phyloP scores from a whole-genome alignment of 2,329 filamentous ascomycete genomes.

The Pyrenochaeta sp. region DNA sequence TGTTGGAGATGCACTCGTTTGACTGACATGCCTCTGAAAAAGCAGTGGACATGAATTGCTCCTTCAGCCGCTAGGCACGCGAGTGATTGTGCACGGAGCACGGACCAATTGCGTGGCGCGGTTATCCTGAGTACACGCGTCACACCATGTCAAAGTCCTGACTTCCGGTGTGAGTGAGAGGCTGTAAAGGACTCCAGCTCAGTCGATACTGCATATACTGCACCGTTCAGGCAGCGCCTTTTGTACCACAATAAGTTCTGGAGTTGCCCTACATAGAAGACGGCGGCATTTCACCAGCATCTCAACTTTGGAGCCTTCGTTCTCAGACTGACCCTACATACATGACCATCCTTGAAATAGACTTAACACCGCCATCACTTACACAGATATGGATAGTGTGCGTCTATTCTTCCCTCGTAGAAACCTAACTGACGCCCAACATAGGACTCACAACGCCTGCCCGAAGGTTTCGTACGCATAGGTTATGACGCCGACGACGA shows the following conservation, averaged over 20 bases:
- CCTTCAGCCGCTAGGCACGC: no score
- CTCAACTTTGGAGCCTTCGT: background rate
- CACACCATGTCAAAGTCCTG: background rate
- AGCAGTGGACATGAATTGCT: no score
- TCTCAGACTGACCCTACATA: background rate
- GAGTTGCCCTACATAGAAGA: background rate
- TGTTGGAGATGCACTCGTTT: no score
- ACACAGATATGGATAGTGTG: constrained; percentile 34
- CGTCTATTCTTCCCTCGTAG: background rate
- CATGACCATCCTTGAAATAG: constrained; percentile 6
- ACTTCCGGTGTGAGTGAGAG: no score
- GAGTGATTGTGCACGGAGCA: no score
- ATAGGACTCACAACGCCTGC: constrained; percentile 62
- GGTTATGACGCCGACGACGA: constrained; percentile 66
- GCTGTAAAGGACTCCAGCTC: no score
- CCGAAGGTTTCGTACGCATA: constrained; percentile 63
- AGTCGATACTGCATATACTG: no score
- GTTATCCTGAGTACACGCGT: background rate
- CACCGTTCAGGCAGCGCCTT: no score
- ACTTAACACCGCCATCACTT: constrained; percentile 4
- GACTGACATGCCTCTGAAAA: no score
- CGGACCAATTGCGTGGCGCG: no score
- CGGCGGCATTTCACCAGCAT: background rate
- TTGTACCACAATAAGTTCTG: background rate
- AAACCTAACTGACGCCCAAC: background rate